Base-by-base conservation (phyloP, 495 filamentous ascomycete species). In the Alectoria sarmentosa region DNA sequence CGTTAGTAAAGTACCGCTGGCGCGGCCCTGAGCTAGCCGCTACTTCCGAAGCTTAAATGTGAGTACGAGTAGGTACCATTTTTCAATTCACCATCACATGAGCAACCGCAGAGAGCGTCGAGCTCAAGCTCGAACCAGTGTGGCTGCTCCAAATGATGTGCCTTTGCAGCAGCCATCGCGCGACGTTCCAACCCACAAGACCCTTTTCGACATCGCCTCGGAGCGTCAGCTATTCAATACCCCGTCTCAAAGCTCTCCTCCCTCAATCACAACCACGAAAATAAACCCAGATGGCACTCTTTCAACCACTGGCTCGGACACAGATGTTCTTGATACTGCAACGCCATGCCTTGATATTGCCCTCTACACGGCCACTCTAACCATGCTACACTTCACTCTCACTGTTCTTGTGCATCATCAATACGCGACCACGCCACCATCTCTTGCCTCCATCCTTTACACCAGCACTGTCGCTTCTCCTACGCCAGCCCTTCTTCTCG, bases 361-460 rank as follows among this genome's bases (percentile, higher is more conserved):
- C 4, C 72, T 83, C 36, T 78, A 85, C 36, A 83, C 86, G 14
- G 67, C 86, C 7, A 88, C 88, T 49, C 77, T 97, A 68, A 81
- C 84, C 23, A 90, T 90, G 77, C 79, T 96, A 34, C 90, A 96
- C 74, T 86, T 95, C 69, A 92, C 90, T 3, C 81, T 98, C 34
- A 90, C 94, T 68, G 89, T 93, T 59, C 79, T 97, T n/a, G 90
- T 95, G 10, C 89, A 92, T 58, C 85, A 92, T 73, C 95, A 98
- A 78, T 98, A 96, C 71, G 84, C 87, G 14, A 80, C 88, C 70
- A 37, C 76, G 87, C 68, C 76, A 85, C 67, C 89, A 82, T 73
- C 70, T 80, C 32, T 78, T 85, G 52, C 86, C 86, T 73, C 82
- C 79, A 34, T 71, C 44, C 49, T 71, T 46, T 62, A 60, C 34